Conservation (phyloP, 2,329 filamentous ascomycete genomes). For the Apiospora aurea region DNA sequence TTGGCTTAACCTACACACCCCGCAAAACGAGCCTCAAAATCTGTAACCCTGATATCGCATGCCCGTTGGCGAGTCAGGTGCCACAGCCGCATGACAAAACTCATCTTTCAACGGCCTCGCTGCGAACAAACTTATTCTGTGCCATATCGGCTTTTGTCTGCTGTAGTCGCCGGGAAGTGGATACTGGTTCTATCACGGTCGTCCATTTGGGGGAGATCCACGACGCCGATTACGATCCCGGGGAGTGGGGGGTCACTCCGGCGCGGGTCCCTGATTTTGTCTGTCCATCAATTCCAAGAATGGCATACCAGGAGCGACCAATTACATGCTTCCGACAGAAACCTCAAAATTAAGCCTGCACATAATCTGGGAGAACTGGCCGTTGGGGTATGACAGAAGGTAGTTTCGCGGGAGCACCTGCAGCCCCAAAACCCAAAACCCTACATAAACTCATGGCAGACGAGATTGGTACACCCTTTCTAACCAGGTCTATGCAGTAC, state of each 20-base stretch:
- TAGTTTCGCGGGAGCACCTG: too few species aligned
- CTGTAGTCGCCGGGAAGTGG: not conserved
- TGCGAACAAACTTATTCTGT: not conserved
- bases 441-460: not conserved
- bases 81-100: not conserved
- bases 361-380: too few species aligned
- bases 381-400: too few species aligned
- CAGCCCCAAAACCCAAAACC: not conserved
- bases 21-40: not conserved
- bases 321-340: too few species aligned
- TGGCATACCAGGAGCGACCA: too few species aligned
- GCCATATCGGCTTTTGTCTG: not conserved
- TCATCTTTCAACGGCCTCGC: not conserved
- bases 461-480: not conserved
- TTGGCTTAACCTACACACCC: not conserved
- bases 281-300: not conserved
- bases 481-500: not conserved
- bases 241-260: not conserved
- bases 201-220: not conserved
- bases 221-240: not conserved
- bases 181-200: not conserved
- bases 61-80: conserved; percentile 6
- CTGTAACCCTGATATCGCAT: not conserved
- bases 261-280: not conserved
- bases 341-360: too few species aligned